Base-by-base conservation (phyloP, 495 filamentous ascomycete species). In the Ramalina intermedia region DNA sequence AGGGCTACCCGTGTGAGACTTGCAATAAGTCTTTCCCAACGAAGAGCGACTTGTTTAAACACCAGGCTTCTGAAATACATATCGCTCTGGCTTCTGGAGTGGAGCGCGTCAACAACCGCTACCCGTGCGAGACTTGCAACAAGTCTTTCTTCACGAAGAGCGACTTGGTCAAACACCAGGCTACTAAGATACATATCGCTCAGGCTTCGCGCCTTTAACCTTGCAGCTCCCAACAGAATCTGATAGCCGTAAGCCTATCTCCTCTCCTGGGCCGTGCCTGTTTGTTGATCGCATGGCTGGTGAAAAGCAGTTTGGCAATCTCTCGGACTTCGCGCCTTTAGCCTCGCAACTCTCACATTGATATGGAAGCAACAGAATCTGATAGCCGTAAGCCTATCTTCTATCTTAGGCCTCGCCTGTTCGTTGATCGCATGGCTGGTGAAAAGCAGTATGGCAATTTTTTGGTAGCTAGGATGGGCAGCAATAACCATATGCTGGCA, bases 391-490 rank as follows among this genome's bases (percentile, higher is more conserved):
- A 75, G 78, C 3, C 67, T 82, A 8, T 82, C 81, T 0, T 88
- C 90, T 1, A 73, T 84, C 9, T 69, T 95, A 14, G 89, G 87
- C 5, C 74, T 95, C 12, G 72, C 68, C 36, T 80, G 81, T 52
- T 80, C 84, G 6, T 68, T 96, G 40, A 81, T 84, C 49, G 86
- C 87, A 26, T 96, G 90, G 90, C 73, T 96, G 2, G 88, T 94
- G 6, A 94, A 61, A 86, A 75, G 59, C 61, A 87, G 60, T 85
- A 74, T 54, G 86, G 87, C 21, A 62, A 68, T 16, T 69, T 96
- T 21, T 79, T 72, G 39, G 87, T 96, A 39, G 65, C 60, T 2
- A 85, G 79, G 45, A 90, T 85, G 3, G 87, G 87, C 36, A 41
- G 17, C 26, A 75, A 67, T 62, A 82, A 85, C 59, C 87, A 86